Base-by-base conservation (phyloP, 2,329 filamentous ascomycete species). In the Colletotrichum salicis region DNA sequence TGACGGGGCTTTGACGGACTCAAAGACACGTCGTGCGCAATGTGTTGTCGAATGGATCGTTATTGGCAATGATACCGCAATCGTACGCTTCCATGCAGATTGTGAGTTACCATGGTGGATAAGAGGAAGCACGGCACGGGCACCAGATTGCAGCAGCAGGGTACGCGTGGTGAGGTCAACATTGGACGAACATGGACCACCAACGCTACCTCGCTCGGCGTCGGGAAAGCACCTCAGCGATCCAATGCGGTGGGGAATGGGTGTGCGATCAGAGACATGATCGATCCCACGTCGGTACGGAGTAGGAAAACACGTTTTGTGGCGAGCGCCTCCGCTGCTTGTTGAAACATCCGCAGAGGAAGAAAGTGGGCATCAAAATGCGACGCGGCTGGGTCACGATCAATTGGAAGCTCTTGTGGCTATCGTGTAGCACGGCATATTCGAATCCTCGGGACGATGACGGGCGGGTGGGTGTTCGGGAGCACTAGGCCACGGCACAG, bases 181-280 rank as follows among this genome's bases (percentile, higher is more conserved):
- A 71, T 58, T 63, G 64, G 52, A 67, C 37, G 64, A 71, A 71
- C 69, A 60, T 63, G 33, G 65, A 71, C 52, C 64, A 68, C 37
- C 52, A 63, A 68, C 33, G 27, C 37, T 48, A 48, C 41, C 37
- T 41, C 37, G 15, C 37, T 24, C 41, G 55, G 61, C 51, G 29
- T 35, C 29, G 60, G 29, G 61, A 55, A 51, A 24, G 61, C 41
- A 41, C 37, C 19, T 41, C 37, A 65, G 35, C 37, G 52, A 52
- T 29, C 51, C 29, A 35, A 27, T 41, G 48, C 51, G 37, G 64
- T 68, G 58, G 58, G 37, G 64, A 41, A 62, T 27, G 64, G 68
- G 57, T 35, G 58, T 71, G 64, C 24, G 52, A 37, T 13, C 51
- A 71, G 64, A 62, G 41, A 67, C 68, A 55, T 51, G 31, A 51